phyloP scores from a whole-genome alignment of 805 yeast genomes.

The Sugiyamaella mastotermitis region DNA sequence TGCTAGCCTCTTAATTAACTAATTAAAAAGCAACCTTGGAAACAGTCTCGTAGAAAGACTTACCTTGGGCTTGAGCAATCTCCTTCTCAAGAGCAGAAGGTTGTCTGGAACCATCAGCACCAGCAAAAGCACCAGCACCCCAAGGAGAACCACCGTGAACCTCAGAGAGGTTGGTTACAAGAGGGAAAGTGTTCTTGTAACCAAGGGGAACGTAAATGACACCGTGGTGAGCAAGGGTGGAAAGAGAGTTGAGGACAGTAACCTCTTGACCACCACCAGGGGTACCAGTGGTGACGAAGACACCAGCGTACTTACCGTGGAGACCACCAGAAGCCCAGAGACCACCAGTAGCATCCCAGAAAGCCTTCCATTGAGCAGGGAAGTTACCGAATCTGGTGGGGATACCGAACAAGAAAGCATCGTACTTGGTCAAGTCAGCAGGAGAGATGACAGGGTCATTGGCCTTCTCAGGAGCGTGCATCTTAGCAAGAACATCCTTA shows the following conservation, averaged over 20 bases:
- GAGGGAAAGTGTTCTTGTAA: conserved; percentile 51
- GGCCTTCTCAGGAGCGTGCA: conserved; percentile 56
- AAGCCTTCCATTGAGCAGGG: conserved; percentile 71
- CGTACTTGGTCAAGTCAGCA: conserved; percentile 52
- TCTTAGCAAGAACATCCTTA: conserved; percentile 49
- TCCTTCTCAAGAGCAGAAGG: conserved; percentile 58
- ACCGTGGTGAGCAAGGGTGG: conserved; percentile 70
- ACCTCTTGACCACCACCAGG: conserved; percentile 77
- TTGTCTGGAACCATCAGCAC: conserved; percentile 67
- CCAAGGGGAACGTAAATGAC: conserved; percentile 74
- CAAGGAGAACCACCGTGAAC: conserved; percentile 79
- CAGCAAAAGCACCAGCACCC: conserved; percentile 83
- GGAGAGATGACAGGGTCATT: conserved; percentile 48
- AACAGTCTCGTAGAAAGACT: conserved; percentile 47
- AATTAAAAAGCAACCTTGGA: conserved; percentile 5
- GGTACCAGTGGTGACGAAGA: conserved; percentile 65
- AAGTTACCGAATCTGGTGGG: conserved; percentile 75
- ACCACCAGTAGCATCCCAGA: conserved; percentile 74
- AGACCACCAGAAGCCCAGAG: conserved; percentile 69
- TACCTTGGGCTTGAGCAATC: conserved; percentile 65
- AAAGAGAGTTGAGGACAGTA: conserved; percentile 54
- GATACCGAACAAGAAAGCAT: conserved; percentile 69
- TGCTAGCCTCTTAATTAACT: no score
- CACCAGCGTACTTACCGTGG: conserved; percentile 66
- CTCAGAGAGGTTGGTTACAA: conserved; percentile 52